phyloP scores from a whole-genome alignment of 2,329 filamentous ascomycete genomes.

The Cytospora piceae region DNA sequence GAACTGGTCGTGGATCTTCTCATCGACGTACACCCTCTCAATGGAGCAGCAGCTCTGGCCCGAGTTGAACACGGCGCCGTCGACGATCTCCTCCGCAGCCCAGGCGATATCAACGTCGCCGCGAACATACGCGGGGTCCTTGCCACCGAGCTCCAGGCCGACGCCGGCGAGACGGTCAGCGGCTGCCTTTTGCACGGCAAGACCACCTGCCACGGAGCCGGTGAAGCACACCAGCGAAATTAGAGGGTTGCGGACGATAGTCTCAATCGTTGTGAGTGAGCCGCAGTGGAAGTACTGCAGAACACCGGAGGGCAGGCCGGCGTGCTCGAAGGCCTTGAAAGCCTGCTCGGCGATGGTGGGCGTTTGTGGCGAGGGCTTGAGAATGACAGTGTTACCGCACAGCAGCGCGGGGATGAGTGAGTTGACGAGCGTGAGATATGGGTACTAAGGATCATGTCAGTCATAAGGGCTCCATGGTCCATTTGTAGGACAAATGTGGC shows the following conservation, averaged over 20 bases:
- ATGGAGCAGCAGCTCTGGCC: conserved; percentile 97
- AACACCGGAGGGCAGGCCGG: conserved; percentile 80
- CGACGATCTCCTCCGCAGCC: conserved; percentile 93
- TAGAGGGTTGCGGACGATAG: conserved; percentile 75
- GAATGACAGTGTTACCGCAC: conserved; percentile 85
- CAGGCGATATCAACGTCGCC: conserved; percentile 85
- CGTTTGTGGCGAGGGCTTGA: conserved; percentile 95
- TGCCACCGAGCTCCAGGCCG: conserved; percentile 89
- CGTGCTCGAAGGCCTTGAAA: conserved; percentile 73
- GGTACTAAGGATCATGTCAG: conserved; percentile 64
- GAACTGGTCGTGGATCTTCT: conserved; percentile 81
- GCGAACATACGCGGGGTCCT: conserved; percentile 90
- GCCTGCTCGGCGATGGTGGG: conserved; percentile 90
- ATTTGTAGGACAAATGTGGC: not conserved
- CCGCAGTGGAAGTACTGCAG: conserved; percentile 93
- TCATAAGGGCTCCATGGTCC: conserved; percentile 1
- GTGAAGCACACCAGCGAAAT: conserved; percentile 90
- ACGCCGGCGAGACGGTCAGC: conserved; percentile 83
- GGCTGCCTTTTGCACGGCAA: conserved; percentile 84
- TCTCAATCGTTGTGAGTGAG: conserved; percentile 74
- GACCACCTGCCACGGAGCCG: conserved; percentile 84
- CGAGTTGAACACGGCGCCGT: conserved; percentile 96
- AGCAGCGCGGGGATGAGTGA: conserved; percentile 90
- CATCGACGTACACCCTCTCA: conserved; percentile 89
- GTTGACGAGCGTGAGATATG: conserved; percentile 92